phyloP scores from a whole-genome alignment of 2,329 filamentous ascomycete species.

The Cadophora sp. region DNA sequence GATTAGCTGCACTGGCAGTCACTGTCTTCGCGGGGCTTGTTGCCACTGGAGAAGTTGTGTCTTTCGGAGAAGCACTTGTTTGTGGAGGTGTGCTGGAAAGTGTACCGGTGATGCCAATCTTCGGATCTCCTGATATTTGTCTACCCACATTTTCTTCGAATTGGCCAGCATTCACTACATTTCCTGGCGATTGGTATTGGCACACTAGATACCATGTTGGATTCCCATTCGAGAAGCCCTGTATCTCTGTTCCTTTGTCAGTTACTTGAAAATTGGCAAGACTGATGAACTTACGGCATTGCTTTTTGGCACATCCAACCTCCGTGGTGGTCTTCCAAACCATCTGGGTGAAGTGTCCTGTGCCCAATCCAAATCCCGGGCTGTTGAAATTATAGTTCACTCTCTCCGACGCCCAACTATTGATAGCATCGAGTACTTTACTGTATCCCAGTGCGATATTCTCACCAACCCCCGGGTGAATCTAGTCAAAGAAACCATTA shows the following conservation, averaged over 20 bases:
- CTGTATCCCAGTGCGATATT: slow-evolving; percentile 16
- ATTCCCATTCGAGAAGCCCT: not conserved
- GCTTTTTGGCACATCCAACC: slow-evolving; percentile 21
- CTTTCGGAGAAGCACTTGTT: not conserved
- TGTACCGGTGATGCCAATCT: slow-evolving; percentile 3
- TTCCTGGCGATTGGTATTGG: slow-evolving; percentile 3
- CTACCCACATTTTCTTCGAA: slow-evolving; percentile 6
- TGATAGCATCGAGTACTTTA: not conserved
- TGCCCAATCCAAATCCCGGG: slow-evolving; percentile 7
- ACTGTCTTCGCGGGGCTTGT: not conserved
- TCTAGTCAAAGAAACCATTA: not conserved
- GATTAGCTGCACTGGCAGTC: not conserved
- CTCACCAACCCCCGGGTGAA: not conserved
- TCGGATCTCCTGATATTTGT: slow-evolving; percentile 14
- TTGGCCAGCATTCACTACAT: not conserved
- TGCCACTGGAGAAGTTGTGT: not conserved
- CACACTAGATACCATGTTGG: slow-evolving; percentile 4
- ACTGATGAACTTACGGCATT: not conserved
- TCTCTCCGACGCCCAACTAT: slow-evolving; percentile 17
- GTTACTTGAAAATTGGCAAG: not conserved
- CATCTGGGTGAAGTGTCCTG: slow-evolving; percentile 22
- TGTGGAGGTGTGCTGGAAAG: not conserved
- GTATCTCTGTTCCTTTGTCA: slow-evolving; percentile 1
- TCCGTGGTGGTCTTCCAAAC: slow-evolving; percentile 18
- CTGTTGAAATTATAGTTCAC: slow-evolving; percentile 15